A percentile compares a stretch with the other conserved stretches of the same genome.
phyloP scores from a whole-genome alignment of 129 eudicot genomes.

The Logfia minima region DNA sequence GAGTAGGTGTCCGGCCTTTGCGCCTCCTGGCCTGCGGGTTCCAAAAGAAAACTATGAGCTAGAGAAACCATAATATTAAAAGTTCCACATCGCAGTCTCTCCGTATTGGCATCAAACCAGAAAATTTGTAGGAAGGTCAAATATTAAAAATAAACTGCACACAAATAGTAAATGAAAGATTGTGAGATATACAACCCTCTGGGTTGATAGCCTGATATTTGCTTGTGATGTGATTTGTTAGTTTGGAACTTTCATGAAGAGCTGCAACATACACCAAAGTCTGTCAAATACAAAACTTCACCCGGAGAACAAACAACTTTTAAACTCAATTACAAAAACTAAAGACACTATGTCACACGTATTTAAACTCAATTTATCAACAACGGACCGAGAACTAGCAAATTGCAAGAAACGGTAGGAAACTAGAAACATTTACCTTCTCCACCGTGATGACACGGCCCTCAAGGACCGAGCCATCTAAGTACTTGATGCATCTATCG shows the following conservation, averaged over 20 bases:
- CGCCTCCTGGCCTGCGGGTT: constrained; percentile 76
- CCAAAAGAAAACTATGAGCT: constrained; percentile 15
- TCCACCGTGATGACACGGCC: constrained; percentile 95
- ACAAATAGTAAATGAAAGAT: constrained; percentile 37
- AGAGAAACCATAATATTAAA: constrained; percentile 3
- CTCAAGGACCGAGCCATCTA: constrained; percentile 81
- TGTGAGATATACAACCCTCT: constrained; percentile 98
- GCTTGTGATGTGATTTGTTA: constrained; percentile 80
- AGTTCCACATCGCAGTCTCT: neutral
- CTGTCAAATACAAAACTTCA: constrained; percentile 65
- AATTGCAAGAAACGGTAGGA: neutral
- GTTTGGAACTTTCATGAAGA: constrained; percentile 74
- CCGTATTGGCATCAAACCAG: neutral
- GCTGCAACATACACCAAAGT: constrained; percentile 93
- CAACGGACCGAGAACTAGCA: neutral
- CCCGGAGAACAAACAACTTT: constrained; percentile 47
- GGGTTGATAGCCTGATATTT: constrained; percentile 72
- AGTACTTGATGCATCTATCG: constrained; percentile 72
- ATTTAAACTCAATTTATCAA: constrained; percentile 1
- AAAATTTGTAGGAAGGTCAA: neutral
- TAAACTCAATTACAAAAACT: constrained; percentile 32
- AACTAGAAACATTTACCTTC: constrained; percentile 56
- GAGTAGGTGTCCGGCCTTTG: constrained; percentile 97
- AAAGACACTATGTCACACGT: neutral
- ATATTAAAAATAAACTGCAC: constrained; percentile 24